phyloP scores from a whole-genome alignment of 2,329 filamentous ascomycete species.

The Diaporthe amygdali region DNA sequence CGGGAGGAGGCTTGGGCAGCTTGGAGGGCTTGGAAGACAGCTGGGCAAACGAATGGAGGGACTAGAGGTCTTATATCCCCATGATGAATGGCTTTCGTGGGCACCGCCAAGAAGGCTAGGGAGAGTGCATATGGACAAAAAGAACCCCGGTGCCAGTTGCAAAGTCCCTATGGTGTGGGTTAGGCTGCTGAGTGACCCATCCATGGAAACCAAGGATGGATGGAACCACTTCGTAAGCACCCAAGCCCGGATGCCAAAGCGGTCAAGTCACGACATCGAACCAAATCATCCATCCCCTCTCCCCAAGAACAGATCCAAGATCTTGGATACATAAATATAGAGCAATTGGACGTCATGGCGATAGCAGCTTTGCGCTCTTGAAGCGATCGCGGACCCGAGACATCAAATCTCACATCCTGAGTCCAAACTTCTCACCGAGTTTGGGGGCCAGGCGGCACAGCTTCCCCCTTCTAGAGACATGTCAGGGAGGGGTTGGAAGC shows the following conservation, averaged over 20 bases:
- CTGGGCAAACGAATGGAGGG: background rate
- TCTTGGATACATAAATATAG: background rate
- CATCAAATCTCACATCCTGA: background rate
- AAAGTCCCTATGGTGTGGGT: background rate
- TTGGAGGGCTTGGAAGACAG: background rate
- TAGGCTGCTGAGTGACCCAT: background rate
- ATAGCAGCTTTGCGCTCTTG: background rate
- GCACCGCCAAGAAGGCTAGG: background rate
- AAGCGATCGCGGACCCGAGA: background rate
- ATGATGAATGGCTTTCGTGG: too few species aligned
- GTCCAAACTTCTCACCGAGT: background rate
- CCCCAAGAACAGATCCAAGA: background rate
- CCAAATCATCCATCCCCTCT: background rate
- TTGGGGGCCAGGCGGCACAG: background rate
- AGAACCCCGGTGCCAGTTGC: background rate
- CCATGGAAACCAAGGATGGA: background rate
- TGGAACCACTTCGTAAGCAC: background rate
- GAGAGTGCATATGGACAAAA: background rate
- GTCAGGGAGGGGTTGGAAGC: background rate
- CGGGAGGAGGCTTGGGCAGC: constrained; percentile 4
- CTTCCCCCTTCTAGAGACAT: background rate
- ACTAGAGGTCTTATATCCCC: background rate
- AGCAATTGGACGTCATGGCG: background rate
- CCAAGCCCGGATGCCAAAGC: background rate
- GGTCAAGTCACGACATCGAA: background rate